These are phyloP conservation scores for Quercus lobata DNA, from an alignment of 331 rosid genomes.

Conservation along the genomic window DNA sequence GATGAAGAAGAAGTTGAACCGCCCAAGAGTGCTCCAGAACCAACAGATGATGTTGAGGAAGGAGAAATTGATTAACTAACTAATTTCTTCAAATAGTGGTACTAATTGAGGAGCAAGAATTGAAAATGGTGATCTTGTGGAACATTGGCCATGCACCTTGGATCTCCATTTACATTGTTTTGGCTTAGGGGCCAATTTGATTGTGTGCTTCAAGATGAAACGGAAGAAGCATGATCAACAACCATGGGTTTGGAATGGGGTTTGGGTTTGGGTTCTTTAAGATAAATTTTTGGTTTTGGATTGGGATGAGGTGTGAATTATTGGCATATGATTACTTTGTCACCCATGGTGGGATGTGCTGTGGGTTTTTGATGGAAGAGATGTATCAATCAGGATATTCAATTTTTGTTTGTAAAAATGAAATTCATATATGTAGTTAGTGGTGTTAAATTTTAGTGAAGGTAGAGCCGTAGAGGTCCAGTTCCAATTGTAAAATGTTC, in stretches of 20 bases:
- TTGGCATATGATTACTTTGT: background rate
- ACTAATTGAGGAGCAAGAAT: conserved; percentile 3
- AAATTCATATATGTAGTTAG: conserved; percentile 25
- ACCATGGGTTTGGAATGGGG: conserved; percentile 21
- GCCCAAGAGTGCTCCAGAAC: conserved; percentile 29
- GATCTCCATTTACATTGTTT: background rate
- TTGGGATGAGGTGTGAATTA: conserved; percentile 19
- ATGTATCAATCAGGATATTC: conserved; percentile 29
- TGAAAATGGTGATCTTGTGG: background rate
- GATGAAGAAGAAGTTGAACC: conserved; percentile 62
- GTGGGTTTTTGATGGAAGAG: conserved; percentile 24
- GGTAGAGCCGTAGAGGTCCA: background rate
- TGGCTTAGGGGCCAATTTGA: conserved; percentile 11
- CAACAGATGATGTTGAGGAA: conserved; percentile 53
- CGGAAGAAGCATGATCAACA: conserved; percentile 20
- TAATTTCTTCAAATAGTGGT: background rate
- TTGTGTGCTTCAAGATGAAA: background rate
- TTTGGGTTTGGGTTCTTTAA: conserved; percentile 18
- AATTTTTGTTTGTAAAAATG: conserved; percentile 45
- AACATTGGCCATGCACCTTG: conserved; percentile 9
- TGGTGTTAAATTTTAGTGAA: conserved; percentile 27
- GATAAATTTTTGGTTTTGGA: conserved; percentile 18
- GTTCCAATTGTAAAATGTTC: conserved; percentile 36
- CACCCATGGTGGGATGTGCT: background rate
- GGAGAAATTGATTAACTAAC: conserved; percentile 60